phyloP scores from a whole-genome alignment of 2,329 filamentous ascomycete species.

The Fusarium torreyae region DNA sequence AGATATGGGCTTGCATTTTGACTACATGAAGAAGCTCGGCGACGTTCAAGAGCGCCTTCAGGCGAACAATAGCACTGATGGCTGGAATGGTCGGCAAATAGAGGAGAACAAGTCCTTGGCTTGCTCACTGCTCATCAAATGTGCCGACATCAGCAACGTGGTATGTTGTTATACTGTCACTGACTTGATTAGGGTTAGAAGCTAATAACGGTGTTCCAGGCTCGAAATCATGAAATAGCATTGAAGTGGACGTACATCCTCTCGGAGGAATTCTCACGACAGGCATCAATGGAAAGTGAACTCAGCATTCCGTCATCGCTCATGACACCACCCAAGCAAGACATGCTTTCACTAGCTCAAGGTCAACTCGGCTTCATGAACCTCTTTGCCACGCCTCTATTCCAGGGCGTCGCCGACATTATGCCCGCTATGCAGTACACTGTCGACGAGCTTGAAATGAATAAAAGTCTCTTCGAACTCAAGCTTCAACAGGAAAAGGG shows the following conservation, averaged over 20 bases:
- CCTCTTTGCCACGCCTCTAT: conserved; percentile 92
- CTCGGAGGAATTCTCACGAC: conserved; percentile 95
- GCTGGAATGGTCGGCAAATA: conserved; percentile 82
- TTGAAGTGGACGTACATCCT: conserved; percentile 92
- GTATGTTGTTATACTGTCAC: conserved; percentile 67
- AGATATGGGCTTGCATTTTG: conserved; percentile 97
- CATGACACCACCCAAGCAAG: conserved; percentile 86
- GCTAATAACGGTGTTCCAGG: conserved; percentile 66
- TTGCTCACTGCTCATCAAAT: conserved; percentile 97
- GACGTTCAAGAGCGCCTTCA: conserved; percentile 84
- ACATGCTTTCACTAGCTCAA: conserved; percentile 84
- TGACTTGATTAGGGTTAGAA: not conserved
- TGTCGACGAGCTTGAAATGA: conserved; percentile 83
- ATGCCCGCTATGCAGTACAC: conserved; percentile 89
- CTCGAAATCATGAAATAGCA: conserved; percentile 85
- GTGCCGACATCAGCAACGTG: conserved; percentile 98
- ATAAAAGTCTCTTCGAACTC: conserved; percentile 81
- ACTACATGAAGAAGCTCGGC: conserved; percentile 93
- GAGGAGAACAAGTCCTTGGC: conserved; percentile 84
- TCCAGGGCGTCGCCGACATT: conserved; percentile 88
- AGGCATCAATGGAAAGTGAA: conserved; percentile 91
- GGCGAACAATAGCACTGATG: conserved; percentile 75
- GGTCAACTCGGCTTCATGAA: conserved; percentile 98
- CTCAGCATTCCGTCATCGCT: conserved; percentile 90
- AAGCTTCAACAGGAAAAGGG: conserved; percentile 76